Evolutionary conservation across 1,284 basidiomycete species (phyloP).

Genomic region (Salmacisia buchloeana): DNA sequence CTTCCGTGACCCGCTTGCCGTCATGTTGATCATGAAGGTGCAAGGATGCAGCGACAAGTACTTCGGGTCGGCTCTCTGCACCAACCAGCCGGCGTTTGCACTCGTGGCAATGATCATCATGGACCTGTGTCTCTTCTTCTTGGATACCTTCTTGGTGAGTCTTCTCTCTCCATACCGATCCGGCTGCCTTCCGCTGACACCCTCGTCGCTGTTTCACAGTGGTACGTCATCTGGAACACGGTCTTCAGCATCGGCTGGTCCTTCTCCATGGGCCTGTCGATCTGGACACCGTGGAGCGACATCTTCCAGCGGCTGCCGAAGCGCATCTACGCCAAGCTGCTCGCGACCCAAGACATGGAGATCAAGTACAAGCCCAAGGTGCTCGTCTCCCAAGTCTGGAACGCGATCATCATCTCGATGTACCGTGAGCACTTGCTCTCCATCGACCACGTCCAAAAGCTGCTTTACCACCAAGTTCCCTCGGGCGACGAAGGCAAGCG

Average conservation of each 20-base stretch:
- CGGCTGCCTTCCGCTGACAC: slow-evolving; percentile 46
- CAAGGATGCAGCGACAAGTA: slow-evolving; percentile 48
- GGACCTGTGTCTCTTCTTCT: slow-evolving; percentile 50
- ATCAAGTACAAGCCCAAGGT: slow-evolving; percentile 52
- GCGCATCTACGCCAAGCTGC: slow-evolving; percentile 50
- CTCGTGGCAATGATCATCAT: slow-evolving; percentile 48
- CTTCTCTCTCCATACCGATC: no score
- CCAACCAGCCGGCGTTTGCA: slow-evolving; percentile 48
- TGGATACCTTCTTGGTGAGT: slow-evolving; percentile 45
- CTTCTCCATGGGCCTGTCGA: slow-evolving; percentile 49
- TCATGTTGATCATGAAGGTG: slow-evolving; percentile 48
- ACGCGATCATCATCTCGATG: slow-evolving; percentile 51
- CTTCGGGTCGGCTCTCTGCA: slow-evolving; percentile 46
- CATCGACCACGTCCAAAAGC: slow-evolving; percentile 50
- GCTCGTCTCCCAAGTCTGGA: slow-evolving; percentile 51
- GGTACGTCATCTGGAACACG: slow-evolving; percentile 52
- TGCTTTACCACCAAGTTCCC: slow-evolving; percentile 50
- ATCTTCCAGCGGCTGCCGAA: slow-evolving; percentile 51
- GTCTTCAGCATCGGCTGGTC: slow-evolving; percentile 50
- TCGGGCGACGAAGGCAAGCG: slow-evolving; percentile 49
- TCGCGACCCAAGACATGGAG: slow-evolving; percentile 50
- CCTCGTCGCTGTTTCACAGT: slow-evolving; percentile 55
- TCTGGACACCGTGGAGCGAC: slow-evolving; percentile 51
- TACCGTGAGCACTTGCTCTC: slow-evolving; percentile 50
- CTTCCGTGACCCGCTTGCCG: slow-evolving; percentile 48